Base-by-base conservation (phyloP, 2,329 filamentous ascomycete species). In the Xylariaceae sp. region DNA sequence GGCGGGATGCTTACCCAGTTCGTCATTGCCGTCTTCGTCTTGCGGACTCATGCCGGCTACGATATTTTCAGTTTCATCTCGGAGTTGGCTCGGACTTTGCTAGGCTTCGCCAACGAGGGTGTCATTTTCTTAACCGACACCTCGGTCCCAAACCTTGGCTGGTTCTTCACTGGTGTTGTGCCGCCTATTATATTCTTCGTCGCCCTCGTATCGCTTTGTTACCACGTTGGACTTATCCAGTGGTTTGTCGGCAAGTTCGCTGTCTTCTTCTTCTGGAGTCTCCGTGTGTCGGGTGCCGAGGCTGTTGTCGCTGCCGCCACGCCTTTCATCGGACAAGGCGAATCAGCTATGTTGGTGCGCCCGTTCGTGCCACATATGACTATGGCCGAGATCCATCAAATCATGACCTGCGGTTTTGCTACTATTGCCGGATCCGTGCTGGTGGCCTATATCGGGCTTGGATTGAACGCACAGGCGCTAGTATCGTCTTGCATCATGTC, bases 171-270 rank as follows among this genome's bases (percentile, higher is more conserved):
- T 48, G 78, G 81, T 48, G 91, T 96, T 60, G 81, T 96, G n/a
- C 91, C 93, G 0, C 87, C 93, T 67, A 96, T 97, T 75, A 91
- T 96, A 77, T 97, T 96, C 85, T 96, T 97, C 84, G 89, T 96
- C 56, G 86, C 92, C 1, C 80, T 96, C n/a, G 91, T 96, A 21
- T 90, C 96, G 74, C 84, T 96, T 14, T 75, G 96, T 43, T 96
- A 90, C 78, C 89, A 93, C 78, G 81, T 87, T 65, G 89, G 89
- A 2, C 80, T 92, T 61, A 77, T 96, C 50, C 92, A 96, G 75
- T 96, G 93, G 92, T 91, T 93, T 75, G 85, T 96, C 69, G 79
- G 81, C 65, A 96, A 96, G 75, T 90, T 95, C 66, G 91, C 93
- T 57, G 82, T 84, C 49, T 92, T 96, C 75, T 96, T 97, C 82